phyloP scores from a whole-genome alignment of 2,329 filamentous ascomycete genomes.

The Aphanocladium album region DNA sequence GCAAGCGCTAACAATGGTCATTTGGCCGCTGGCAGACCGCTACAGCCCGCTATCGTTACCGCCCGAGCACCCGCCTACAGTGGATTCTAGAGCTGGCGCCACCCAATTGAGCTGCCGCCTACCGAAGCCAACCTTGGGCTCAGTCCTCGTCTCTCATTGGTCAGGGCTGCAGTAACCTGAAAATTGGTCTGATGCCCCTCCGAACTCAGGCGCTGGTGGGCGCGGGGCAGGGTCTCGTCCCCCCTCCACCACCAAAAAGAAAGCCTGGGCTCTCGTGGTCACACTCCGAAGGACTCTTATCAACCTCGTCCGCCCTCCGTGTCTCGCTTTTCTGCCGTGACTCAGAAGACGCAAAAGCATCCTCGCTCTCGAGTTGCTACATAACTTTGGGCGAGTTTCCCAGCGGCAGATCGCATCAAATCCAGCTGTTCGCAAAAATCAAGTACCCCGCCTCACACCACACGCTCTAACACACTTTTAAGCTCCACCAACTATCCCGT shows the following conservation, averaged over 20 bases:
- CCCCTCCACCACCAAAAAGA: slow-evolving; percentile 13
- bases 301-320: slow-evolving; percentile 6
- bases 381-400: slow-evolving; percentile 1
- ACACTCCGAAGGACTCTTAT: slow-evolving; percentile 1
- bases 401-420: background rate
- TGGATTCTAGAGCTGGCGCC: background rate
- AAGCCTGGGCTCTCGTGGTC: slow-evolving; percentile 5
- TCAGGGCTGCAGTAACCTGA: slow-evolving; percentile 6
- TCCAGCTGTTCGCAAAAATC: background rate
- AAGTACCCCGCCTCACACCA: slow-evolving; percentile 2
- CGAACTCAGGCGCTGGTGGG: background rate
- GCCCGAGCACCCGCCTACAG: background rate
- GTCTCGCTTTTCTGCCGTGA: slow-evolving; percentile 7
- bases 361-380: background rate
- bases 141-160: background rate
- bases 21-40: background rate
- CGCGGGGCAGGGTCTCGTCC: slow-evolving; percentile 13
- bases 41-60: background rate
- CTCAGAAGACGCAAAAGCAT: slow-evolving; percentile 3
- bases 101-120: background rate
- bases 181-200: slow-evolving; percentile 10
- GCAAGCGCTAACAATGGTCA: background rate
- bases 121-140: background rate
- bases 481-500: slow-evolving; percentile 8
- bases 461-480: background rate